These are phyloP conservation scores for Talaromyces pinophilus DNA, from an alignment of 2,329 filamentous ascomycete genomes.

Conservation along the genomic window DNA sequence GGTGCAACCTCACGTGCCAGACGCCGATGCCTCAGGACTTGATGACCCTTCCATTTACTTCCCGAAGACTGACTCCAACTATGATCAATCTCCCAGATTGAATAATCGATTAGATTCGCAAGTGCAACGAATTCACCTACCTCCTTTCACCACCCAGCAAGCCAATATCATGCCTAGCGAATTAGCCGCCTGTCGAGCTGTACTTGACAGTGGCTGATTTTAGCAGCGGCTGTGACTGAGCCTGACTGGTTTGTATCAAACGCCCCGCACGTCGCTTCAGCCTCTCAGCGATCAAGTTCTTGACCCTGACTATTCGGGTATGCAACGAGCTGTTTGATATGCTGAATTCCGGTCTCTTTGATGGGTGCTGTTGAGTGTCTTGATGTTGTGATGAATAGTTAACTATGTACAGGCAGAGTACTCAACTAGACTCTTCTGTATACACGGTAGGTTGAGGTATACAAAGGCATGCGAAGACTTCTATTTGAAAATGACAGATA, in stretches of 20 bases:
- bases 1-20: neutral
- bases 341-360: too few relatives aligned
- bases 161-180: neutral
- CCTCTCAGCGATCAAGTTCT: neutral
- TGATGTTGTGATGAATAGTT: neutral
- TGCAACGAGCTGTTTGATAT: neutral
- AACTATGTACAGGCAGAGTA: neutral
- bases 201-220: neutral
- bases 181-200: conserved; percentile 1
- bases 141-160: neutral
- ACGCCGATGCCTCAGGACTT: neutral
- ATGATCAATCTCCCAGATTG: neutral
- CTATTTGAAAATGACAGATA: neutral
- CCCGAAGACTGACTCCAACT: neutral
- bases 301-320: neutral
- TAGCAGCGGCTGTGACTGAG: conserved; percentile 7
- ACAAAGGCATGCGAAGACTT: neutral
- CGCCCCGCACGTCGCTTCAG: neutral
- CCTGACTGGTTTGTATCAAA: conserved; percentile 4
- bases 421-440: neutral
- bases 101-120: neutral
- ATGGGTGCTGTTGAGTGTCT: neutral
- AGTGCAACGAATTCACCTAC: neutral
- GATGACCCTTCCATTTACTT: neutral
- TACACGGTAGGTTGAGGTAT: neutral